Evolutionary conservation across 2,329 filamentous ascomycete species (phyloP).

Genomic region (Ophiocordyceps camponoti-leonardi): DNA sequence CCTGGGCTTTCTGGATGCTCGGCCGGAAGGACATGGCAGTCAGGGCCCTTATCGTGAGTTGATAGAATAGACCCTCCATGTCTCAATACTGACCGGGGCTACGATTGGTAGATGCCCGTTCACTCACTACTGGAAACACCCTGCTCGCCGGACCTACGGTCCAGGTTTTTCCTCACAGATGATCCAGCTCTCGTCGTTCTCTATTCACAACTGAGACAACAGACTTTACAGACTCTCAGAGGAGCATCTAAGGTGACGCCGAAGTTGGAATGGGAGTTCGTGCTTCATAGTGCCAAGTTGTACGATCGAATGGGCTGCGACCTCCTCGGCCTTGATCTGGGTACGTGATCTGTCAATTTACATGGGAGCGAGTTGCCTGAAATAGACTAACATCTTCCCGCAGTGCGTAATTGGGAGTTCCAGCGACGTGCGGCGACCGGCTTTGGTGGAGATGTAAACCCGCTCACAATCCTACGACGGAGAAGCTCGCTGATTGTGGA

Average conservation of each 20-base stretch:
- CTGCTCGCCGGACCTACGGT: constrained; percentile 49
- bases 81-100: neutral
- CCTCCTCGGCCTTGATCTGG: constrained; percentile 68
- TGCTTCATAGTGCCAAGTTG: constrained; percentile 66
- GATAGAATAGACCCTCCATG: neutral
- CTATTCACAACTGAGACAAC: constrained; percentile 71
- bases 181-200: constrained; percentile 79
- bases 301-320: constrained; percentile 92
- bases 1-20: constrained; percentile 92
- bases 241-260: constrained; percentile 72
- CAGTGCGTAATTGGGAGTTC: constrained; percentile 71
- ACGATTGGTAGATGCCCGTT: constrained; percentile 48
- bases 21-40: constrained; percentile 70
- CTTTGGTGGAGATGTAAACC: constrained; percentile 37
- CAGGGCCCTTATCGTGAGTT: constrained; percentile 57
- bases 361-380: neutral
- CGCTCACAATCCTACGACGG: constrained; percentile 49
- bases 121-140: constrained; percentile 56
- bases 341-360: constrained; percentile 22
- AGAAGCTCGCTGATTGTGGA: constrained; percentile 66
- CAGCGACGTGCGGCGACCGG: constrained; percentile 26
- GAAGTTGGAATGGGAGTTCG: constrained; percentile 72
- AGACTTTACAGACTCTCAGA: constrained; percentile 64
- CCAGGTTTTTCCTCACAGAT: constrained; percentile 70
- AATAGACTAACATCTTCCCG: constrained; percentile 4